Evolutionary conservation across 495 filamentous ascomycete species (phyloP).

Genomic region (Clavariopsis aquatica): DNA sequence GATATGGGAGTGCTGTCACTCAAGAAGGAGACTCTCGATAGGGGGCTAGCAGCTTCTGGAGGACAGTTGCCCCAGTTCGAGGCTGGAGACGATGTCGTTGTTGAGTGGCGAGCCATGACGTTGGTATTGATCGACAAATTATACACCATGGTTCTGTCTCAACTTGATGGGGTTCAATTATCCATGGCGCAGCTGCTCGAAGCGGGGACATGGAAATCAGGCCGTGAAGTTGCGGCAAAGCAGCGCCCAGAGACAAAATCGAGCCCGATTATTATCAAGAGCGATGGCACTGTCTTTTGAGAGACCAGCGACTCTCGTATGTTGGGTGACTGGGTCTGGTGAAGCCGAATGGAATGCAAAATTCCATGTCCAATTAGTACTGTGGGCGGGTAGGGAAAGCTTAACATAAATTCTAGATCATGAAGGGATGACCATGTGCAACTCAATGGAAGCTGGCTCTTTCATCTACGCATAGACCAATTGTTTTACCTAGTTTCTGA

Average conservation of each 20-base stretch:
- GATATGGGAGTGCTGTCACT: constrained; percentile 77
- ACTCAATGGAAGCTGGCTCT: too few species aligned
- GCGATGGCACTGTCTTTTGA: constrained; percentile 10
- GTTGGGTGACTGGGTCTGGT: too few species aligned
- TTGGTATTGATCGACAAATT: constrained; percentile 77
- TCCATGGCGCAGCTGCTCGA: constrained; percentile 77
- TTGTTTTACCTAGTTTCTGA: too few species aligned
- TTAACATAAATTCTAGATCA: too few species aligned
- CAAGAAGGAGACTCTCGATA: constrained; percentile 61
- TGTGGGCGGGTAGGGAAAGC: too few species aligned
- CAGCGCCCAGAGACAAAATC: neutral
- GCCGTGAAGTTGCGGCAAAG: constrained; percentile 11
- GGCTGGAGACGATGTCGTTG: constrained; percentile 77
- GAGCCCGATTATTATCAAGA: constrained; percentile 5
- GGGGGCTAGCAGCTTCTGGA: constrained; percentile 70
- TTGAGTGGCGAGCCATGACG: constrained; percentile 81
- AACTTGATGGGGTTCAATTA: constrained; percentile 58
- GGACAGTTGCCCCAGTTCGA: constrained; percentile 79
- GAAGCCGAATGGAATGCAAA: too few species aligned
- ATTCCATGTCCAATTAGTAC: too few species aligned
- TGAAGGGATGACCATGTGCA: too few species aligned
- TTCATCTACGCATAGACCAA: too few species aligned
- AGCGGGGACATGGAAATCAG: constrained; percentile 90
- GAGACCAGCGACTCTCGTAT: too few species aligned
- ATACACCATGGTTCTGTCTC: constrained; percentile 67